phyloP scores from a whole-genome alignment of 176 grass and related monocot genomes.

The Elaeis guineensis region DNA sequence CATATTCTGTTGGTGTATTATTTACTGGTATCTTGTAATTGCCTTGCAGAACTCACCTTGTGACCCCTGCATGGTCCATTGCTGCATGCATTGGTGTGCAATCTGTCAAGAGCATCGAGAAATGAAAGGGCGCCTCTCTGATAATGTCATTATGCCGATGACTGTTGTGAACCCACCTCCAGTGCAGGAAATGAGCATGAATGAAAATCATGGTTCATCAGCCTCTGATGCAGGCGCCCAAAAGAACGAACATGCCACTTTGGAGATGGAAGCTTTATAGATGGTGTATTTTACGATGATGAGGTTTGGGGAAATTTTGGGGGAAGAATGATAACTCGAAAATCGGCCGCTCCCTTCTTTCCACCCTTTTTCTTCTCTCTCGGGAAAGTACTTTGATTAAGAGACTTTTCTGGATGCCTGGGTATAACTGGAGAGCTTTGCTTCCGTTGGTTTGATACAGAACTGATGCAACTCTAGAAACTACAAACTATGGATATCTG shows the following conservation, averaged over 20 bases:
- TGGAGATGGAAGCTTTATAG: slow-evolving; percentile 12
- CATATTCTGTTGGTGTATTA: too few species aligned
- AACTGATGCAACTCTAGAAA: too few species aligned
- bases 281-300: too few species aligned
- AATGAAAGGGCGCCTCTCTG: slow-evolving; percentile 64
- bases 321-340: too few species aligned
- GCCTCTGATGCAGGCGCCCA: slow-evolving; percentile 23
- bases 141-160: slow-evolving; percentile 48
- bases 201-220: slow-evolving; percentile 10
- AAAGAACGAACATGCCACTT: slow-evolving; percentile 9
- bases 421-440: too few species aligned
- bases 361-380: too few species aligned
- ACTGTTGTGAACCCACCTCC: slow-evolving; percentile 78
- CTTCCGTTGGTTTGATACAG: too few species aligned
- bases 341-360: too few species aligned
- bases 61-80: slow-evolving; percentile 85
- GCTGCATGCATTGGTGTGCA: slow-evolving; percentile 89
- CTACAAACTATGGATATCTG: too few species aligned
- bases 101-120: slow-evolving; percentile 95
- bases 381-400: too few species aligned
- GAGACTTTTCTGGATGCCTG: too few species aligned
- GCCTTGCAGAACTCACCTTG: slow-evolving; percentile 68
- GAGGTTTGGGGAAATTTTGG: too few species aligned
- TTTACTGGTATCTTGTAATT: slow-evolving; percentile 5
- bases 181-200: slow-evolving; percentile 67